Evolutionary conservation across 768 basidiomycete genomes (phyloP), one percentile per base, ranked within the genome.

Genomic region (Termitomyces sp.): DNA sequence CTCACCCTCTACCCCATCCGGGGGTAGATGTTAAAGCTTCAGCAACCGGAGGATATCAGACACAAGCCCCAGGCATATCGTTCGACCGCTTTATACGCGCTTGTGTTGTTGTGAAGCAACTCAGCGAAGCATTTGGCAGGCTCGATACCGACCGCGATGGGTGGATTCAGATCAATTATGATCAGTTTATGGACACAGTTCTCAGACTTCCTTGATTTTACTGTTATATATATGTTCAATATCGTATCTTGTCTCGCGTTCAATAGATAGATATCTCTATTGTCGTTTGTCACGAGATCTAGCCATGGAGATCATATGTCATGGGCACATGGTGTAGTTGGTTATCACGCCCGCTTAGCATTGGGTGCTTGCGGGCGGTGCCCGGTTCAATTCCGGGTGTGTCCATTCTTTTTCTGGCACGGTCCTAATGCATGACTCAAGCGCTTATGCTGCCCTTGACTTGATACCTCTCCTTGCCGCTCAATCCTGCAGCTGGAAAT

Each of bases 51-150:
- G 35, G 69, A 67, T 40, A 65, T 66, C 35, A 71, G 69, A 0
- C 52, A 14, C 28, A 75, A 2, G 20, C 70, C 10, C 73, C 79
- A 0, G 89, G 89, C 0, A 90, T 93, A 73, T 81, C 85, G 5
- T 93, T 93, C 65, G 92, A 92, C 69, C 87, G 90, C 61, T 93
- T 93, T 75, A 87, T 93, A 26, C 83, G 91, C 55, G 89, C 88
- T 24, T 93, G 91, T 63, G 91, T 94, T 57, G 86, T 84, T 11
- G 80, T 91, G 59, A 90, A 88, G 74, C 87, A 90, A 67, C 75
- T 90, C 62, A 83, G 80, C 38, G 90, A 92, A 71, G 70, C 82
- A 35, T 92, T 92, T 76, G 76, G 77, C 56, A 69, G 76, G 47
- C 75, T 87, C 51, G 90, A 92, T 61, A 76, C 79, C 32, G 81